phyloP scores from a whole-genome alignment of 768 basidiomycete species.

The Crassisporium funariophilum region DNA sequence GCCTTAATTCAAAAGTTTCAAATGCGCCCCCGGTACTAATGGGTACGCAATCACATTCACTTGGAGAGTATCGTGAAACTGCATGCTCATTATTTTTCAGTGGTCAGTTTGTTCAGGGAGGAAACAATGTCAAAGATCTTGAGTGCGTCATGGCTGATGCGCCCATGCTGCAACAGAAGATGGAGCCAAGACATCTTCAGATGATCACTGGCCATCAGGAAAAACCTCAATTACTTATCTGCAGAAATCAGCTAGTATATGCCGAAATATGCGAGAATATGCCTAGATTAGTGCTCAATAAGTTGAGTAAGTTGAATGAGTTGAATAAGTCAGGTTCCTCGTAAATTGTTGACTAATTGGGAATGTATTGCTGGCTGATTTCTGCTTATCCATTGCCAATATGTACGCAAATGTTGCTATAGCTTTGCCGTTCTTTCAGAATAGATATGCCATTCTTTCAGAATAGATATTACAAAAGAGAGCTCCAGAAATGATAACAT shows the following conservation, averaged over 20 bases:
- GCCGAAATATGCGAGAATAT: not conserved
- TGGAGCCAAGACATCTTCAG: constrained; percentile 47
- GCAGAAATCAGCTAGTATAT: not conserved
- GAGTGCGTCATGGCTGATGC: constrained; percentile 40
- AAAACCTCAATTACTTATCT: constrained; percentile 1
- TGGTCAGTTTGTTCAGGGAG: constrained; percentile 40
- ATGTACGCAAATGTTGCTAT: not conserved
- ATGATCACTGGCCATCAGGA: constrained; percentile 44
- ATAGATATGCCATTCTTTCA: not conserved
- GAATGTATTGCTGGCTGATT: not conserved
- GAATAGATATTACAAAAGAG: not conserved
- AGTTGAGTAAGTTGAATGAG: not conserved
- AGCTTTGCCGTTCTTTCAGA: no score
- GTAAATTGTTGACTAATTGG: not conserved
- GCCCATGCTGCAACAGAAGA: constrained; percentile 50
- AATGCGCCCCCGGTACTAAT: constrained; percentile 47
- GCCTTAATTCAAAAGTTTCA: constrained; percentile 46
- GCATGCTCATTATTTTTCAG: constrained; percentile 21
- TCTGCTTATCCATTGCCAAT: not conserved
- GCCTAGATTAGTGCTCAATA: not conserved
- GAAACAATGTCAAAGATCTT: constrained; percentile 34
- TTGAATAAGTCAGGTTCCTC: not conserved
- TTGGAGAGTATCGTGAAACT: not conserved
- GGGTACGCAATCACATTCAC: constrained; percentile 31
- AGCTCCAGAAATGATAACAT: not conserved